Evolutionary conservation across 2,329 filamentous ascomycete genomes (phyloP).

Genomic region (Myriosclerotinia scirpicola): DNA sequence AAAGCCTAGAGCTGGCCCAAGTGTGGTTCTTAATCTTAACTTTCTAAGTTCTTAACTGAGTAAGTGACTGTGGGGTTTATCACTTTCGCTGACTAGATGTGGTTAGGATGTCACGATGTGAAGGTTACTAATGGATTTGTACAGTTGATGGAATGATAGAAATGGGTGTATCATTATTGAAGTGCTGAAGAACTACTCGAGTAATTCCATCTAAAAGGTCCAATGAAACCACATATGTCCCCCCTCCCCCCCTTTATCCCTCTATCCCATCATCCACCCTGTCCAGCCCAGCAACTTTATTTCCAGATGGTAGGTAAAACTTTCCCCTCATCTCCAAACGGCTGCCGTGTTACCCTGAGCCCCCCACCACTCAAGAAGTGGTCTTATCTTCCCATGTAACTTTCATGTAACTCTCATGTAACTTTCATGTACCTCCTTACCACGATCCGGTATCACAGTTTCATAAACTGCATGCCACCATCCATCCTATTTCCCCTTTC

Average conservation of each 20-base stretch:
- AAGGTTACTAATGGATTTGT: slow-evolving; percentile 1
- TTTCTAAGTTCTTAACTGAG: neutral
- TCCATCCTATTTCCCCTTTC: slow-evolving; percentile 12
- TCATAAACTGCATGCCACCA: slow-evolving; percentile 15
- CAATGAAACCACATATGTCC: neutral
- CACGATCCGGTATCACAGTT: slow-evolving; percentile 19
- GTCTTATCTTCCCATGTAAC: neutral
- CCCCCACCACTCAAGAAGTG: slow-evolving; percentile 13
- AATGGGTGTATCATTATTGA: no score
- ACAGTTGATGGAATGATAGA: neutral
- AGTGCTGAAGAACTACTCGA: neutral
- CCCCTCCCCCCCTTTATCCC: no score
- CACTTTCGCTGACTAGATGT: neutral
- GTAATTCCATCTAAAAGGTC: neutral
- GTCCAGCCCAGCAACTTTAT: slow-evolving; percentile 5
- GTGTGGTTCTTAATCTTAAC: neutral
- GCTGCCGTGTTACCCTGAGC: slow-evolving; percentile 20
- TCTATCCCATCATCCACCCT: neutral
- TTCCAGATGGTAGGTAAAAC: neutral
- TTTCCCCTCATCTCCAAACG: slow-evolving; percentile 23
- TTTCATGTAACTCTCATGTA: neutral
- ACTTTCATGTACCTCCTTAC: slow-evolving; percentile 14
- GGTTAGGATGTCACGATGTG: slow-evolving; percentile 9
- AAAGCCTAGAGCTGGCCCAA: slow-evolving; percentile 22
- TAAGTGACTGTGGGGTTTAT: slow-evolving; percentile 20